phyloP scores from a whole-genome alignment of 2,329 filamentous ascomycete genomes.

The Apiospora aurea region DNA sequence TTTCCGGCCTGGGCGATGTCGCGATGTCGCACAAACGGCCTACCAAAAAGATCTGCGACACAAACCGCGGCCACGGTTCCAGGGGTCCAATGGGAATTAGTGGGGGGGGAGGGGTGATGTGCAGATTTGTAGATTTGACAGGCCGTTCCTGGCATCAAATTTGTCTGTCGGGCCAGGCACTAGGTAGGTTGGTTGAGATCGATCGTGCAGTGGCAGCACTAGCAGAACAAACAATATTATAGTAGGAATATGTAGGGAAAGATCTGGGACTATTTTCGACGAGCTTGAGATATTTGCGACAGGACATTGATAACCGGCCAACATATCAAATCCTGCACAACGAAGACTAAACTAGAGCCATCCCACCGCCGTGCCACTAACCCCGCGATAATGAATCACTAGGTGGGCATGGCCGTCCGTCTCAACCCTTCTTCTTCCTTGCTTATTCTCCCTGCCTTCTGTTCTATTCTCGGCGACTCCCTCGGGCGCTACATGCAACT shows the following conservation, averaged over 20 bases:
- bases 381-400: slow-evolving; percentile 18
- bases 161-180: not conserved
- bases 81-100: slow-evolving; percentile 15
- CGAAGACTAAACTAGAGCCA: not conserved
- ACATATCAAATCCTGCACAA: not conserved
- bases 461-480: not conserved
- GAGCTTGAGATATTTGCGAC: not conserved
- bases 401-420: not conserved
- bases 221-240: not conserved
- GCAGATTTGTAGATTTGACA: slow-evolving; percentile 12
- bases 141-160: not conserved
- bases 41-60: slow-evolving; percentile 3
- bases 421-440: not conserved
- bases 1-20: slow-evolving; percentile 1
- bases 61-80: not conserved
- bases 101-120: slow-evolving; percentile 14
- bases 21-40: slow-evolving; percentile 13
- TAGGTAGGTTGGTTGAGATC: not conserved
- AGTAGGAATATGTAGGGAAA: not conserved
- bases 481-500: not conserved
- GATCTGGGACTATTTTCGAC: too few relatives aligned
- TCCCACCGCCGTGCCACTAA: not conserved
- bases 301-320: not conserved
- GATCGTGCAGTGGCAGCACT: slow-evolving; percentile 6
- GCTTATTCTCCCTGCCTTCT: not conserved